These are phyloP conservation scores for Paecilomyces variotii DNA, from an alignment of 2,329 filamentous ascomycete species.

Conservation along the genomic window DNA sequence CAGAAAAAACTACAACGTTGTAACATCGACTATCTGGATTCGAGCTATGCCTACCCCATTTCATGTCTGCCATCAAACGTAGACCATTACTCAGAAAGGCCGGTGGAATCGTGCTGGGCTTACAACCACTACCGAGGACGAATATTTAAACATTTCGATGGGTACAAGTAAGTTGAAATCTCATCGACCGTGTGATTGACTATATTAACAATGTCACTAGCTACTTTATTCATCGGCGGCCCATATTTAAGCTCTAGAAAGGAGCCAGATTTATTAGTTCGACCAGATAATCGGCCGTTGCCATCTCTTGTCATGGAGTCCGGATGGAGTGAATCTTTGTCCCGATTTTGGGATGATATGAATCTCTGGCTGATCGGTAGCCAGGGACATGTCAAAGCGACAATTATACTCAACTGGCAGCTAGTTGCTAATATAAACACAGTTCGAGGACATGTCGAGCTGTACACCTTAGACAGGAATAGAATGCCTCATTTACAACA, in stretches of 20 bases:
- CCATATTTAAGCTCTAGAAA: conserved; percentile 9
- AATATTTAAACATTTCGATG: not conserved
- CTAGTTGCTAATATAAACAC: not conserved
- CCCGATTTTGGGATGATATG: conserved; percentile 1
- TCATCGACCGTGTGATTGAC: not conserved
- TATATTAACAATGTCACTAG: conserved; percentile 1
- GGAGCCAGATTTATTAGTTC: conserved; percentile 8
- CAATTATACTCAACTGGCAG: conserved; percentile 2
- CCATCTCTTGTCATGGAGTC: conserved; percentile 5
- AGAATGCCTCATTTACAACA: not conserved
- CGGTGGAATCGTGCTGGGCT: not conserved
- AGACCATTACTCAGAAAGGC: not conserved
- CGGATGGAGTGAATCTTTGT: conserved; percentile 1
- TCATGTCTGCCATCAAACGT: conserved; percentile 1
- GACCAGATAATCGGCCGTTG: not conserved
- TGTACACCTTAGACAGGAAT: not conserved
- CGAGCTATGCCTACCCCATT: not conserved
- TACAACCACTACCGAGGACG: not conserved
- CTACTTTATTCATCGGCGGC: conserved; percentile 1
- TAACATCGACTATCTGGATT: not conserved
- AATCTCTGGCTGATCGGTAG: conserved; percentile 3
- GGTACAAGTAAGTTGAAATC: not conserved
- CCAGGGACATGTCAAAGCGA: not conserved
- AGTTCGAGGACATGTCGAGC: not conserved
- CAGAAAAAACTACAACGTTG: conserved; percentile 2